Evolutionary conservation across 768 basidiomycete species (phyloP).

Genomic region (Auricularia sp.): DNA sequence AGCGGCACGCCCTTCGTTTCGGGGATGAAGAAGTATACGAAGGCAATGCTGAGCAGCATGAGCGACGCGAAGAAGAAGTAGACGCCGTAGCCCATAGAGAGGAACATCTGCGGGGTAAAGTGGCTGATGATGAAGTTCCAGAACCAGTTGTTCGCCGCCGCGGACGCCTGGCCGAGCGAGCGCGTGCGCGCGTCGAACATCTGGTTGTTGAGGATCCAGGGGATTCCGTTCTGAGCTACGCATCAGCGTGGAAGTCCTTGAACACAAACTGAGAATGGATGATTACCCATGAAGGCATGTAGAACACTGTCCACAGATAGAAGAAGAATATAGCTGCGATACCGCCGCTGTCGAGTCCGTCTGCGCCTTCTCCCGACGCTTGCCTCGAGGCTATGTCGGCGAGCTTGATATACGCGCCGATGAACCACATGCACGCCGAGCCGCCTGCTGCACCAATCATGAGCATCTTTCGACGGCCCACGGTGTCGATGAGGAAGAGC

Average conservation of each 20-base stretch:
- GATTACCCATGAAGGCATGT: too few relatives aligned
- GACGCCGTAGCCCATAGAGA: constrained; percentile 16
- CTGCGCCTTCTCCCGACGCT: constrained; percentile 2
- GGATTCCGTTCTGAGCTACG: constrained; percentile 27
- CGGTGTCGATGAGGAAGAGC: constrained; percentile 31
- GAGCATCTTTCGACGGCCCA: constrained; percentile 33
- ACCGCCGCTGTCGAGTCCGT: constrained; percentile 16
- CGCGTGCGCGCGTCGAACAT: constrained; percentile 25
- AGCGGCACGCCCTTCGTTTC: constrained; percentile 38
- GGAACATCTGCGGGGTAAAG: constrained; percentile 23
- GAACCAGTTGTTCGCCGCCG: constrained; percentile 6
- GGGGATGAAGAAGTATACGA: constrained; percentile 36
- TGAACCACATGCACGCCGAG: constrained; percentile 33
- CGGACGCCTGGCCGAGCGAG: constrained; percentile 20
- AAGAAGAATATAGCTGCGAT: constrained; percentile 32
- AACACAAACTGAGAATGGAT: too few relatives aligned
- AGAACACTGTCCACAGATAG: too few relatives aligned
- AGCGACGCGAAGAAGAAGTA: constrained; percentile 22
- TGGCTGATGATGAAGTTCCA: constrained; percentile 20
- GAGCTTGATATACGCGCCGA: constrained; percentile 36
- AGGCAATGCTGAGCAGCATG: constrained; percentile 24
- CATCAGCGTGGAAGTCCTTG: too few relatives aligned
- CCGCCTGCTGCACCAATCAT: constrained; percentile 33
- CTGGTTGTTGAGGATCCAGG: constrained; percentile 37
- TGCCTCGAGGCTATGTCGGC: constrained; percentile 21